A percentile compares a stretch with the other conserved stretches of the same genome.
These are phyloP conservation scores for Hyphodiscus sp. DNA, from an alignment of 2,329 filamentous ascomycete species.

Conservation along the genomic window DNA sequence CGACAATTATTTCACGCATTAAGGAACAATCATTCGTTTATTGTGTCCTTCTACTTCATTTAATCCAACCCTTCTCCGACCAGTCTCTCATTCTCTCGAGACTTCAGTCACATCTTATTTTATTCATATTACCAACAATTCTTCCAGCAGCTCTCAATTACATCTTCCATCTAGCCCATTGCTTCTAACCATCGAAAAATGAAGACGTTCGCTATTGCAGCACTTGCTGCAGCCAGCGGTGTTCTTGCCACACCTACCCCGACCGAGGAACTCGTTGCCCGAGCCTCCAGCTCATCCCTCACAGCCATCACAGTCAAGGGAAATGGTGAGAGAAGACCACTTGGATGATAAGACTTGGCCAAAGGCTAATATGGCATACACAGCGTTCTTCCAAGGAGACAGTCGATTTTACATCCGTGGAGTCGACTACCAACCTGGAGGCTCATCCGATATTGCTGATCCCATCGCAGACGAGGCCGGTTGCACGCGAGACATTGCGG, in stretches of 20 bases:
- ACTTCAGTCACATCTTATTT: slow-evolving; percentile 6
- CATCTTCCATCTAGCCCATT: neutral
- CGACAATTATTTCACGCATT: neutral
- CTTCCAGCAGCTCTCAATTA: neutral
- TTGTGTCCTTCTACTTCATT: slow-evolving; percentile 15
- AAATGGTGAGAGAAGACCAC: slow-evolving; percentile 23
- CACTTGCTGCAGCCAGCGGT: slow-evolving; percentile 22
- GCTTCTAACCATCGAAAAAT: slow-evolving; percentile 14
- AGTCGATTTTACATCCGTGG: slow-evolving; percentile 49
- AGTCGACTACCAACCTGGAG: slow-evolving; percentile 57
- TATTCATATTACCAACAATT: neutral
- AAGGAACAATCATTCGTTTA: slow-evolving; percentile 19
- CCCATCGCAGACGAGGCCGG: slow-evolving; percentile 52
- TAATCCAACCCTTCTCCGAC: slow-evolving; percentile 11
- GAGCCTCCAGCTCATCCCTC: slow-evolving; percentile 18
- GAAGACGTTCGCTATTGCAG: slow-evolving; percentile 26
- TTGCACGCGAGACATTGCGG: slow-evolving; percentile 58
- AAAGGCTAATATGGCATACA: slow-evolving; percentile 3
- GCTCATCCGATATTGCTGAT: slow-evolving; percentile 54
- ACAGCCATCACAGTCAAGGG: slow-evolving; percentile 27
- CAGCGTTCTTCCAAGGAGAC: slow-evolving; percentile 27
- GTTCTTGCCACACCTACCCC: slow-evolving; percentile 18
- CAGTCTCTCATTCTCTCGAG: slow-evolving; percentile 22
- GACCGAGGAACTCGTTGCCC: slow-evolving; percentile 13
- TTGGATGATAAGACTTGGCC: neutral